These are phyloP conservation scores for Penicillium rolfsii DNA, from an alignment of 2,329 filamentous ascomycete genomes.

Conservation along the genomic window DNA sequence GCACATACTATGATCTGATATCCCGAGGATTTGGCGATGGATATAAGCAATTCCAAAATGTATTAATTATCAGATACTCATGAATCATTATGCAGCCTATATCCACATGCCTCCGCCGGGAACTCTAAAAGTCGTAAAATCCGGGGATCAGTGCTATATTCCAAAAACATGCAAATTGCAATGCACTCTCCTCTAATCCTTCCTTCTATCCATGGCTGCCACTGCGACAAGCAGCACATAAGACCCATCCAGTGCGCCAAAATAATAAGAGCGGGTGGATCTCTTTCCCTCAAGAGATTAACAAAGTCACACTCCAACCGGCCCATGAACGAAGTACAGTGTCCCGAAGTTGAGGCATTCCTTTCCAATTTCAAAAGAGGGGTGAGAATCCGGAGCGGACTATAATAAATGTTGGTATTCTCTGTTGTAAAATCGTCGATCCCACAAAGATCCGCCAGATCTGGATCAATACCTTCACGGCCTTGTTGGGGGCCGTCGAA, in stretches of 20 bases:
- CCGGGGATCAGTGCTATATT: constrained; percentile 26
- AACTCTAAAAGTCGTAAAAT: constrained; percentile 29
- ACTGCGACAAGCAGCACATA: constrained; percentile 35
- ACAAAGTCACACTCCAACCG: constrained; percentile 32
- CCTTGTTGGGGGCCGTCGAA: constrained; percentile 25
- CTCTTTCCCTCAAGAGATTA: constrained; percentile 28
- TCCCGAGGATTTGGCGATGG: background rate
- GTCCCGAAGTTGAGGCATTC: constrained; percentile 25
- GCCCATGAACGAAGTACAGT: constrained; percentile 34
- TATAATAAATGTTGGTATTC: constrained; percentile 31
- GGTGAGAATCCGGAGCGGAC: constrained; percentile 27
- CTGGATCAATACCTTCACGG: constrained; percentile 30
- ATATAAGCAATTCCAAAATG: background rate
- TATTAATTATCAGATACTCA: background rate
- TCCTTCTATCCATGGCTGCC: constrained; percentile 36
- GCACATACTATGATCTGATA: background rate
- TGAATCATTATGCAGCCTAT: constrained; percentile 14
- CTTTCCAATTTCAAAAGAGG: constrained; percentile 26
- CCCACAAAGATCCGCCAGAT: constrained; percentile 35
- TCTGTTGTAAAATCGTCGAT: constrained; percentile 30
- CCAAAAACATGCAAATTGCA: constrained; percentile 39
- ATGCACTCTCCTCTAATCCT: constrained; percentile 34
- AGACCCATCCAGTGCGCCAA: constrained; percentile 39
- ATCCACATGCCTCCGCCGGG: constrained; percentile 33
- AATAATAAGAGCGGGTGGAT: constrained; percentile 34